A percentile compares a stretch with the other conserved stretches of the same genome.
Evolutionary conservation across 1,284 basidiomycete species (phyloP).

Genomic region (Leccinum subrobustum): DNA sequence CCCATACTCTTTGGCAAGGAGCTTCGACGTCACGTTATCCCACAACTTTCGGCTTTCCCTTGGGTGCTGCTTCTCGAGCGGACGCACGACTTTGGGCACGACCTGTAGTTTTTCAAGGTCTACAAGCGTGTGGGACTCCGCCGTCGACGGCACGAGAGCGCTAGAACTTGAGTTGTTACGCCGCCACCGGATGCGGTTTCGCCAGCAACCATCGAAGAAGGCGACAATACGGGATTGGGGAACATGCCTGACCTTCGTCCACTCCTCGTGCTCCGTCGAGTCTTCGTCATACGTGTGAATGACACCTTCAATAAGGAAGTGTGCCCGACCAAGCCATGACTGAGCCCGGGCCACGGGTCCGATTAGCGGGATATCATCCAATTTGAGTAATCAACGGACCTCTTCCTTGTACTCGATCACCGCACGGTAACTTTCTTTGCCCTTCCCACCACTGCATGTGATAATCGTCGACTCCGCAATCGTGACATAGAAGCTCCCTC

Average conservation of each 20-base stretch:
- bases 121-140: constrained; percentile 70
- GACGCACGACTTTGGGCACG: constrained; percentile 85
- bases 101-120: constrained; percentile 74
- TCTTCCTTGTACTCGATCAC: constrained; percentile 97
- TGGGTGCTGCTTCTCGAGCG: constrained; percentile 75
- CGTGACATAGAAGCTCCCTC: constrained; percentile 89
- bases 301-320: constrained; percentile 88
- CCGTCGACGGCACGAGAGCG: constrained; percentile 37
- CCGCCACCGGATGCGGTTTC: constrained; percentile 79
- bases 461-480: constrained; percentile 80
- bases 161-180: constrained; percentile 51
- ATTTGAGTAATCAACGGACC: constrained; percentile 44
- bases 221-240: constrained; percentile 78
- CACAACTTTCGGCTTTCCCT: constrained; percentile 88
- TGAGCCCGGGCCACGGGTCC: constrained; percentile 27
- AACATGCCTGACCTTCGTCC: constrained; percentile 90
- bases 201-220: constrained; percentile 88
- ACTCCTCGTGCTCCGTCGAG: constrained; percentile 65
- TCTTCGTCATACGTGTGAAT: constrained; percentile 78
- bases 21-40: constrained; percentile 78
- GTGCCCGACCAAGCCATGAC: constrained; percentile 91
- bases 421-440: constrained; percentile 66
- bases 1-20: constrained; percentile 83
- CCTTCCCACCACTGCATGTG: constrained; percentile 73
- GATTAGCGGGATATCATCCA: constrained; percentile 4